These are phyloP conservation scores for Loxodes magnus DNA, from an alignment of 73 alveolate species.

Conservation along the genomic window DNA sequence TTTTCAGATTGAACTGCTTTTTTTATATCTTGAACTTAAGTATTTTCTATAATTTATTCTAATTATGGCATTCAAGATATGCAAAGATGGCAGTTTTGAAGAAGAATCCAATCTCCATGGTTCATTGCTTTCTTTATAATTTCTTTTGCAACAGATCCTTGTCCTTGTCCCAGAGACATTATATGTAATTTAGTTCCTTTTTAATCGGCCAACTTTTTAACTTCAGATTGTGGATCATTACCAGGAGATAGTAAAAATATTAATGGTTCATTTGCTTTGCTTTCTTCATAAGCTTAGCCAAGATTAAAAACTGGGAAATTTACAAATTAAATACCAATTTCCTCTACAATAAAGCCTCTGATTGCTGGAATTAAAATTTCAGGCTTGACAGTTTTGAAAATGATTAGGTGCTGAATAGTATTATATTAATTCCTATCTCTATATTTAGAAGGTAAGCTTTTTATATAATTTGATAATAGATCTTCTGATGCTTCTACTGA, in stretches of 20 bases:
- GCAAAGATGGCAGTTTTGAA: conserved; percentile 98
- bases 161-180: conserved; percentile 95
- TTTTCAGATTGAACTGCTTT: conserved; percentile 41
- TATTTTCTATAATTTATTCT: conserved; percentile 75
- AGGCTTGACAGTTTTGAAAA: conserved; percentile 61
- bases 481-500: too few relatives aligned
- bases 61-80: conserved; percentile 95
- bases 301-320: conserved; percentile 59
- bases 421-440: too few relatives aligned
- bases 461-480: too few relatives aligned
- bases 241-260: conserved; percentile 75
- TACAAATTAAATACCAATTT: conserved; percentile 56
- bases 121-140: conserved; percentile 72
- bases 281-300: conserved; percentile 53
- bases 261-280: conserved; percentile 53
- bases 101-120: conserved; percentile 96
- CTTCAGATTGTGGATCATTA: conserved; percentile 74
- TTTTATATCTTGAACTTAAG: conserved; percentile 23
- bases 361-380: conserved; percentile 51
- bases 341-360: conserved; percentile 45
- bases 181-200: conserved; percentile 69
- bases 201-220: conserved; percentile 71
- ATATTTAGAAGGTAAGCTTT: too few relatives aligned
- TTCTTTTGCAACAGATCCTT: conserved; percentile 81
- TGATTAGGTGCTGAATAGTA: conserved; percentile 61